Evolutionary conservation across 345 rosid genomes (phyloP).

Genomic region (Gossypium bickii): DNA sequence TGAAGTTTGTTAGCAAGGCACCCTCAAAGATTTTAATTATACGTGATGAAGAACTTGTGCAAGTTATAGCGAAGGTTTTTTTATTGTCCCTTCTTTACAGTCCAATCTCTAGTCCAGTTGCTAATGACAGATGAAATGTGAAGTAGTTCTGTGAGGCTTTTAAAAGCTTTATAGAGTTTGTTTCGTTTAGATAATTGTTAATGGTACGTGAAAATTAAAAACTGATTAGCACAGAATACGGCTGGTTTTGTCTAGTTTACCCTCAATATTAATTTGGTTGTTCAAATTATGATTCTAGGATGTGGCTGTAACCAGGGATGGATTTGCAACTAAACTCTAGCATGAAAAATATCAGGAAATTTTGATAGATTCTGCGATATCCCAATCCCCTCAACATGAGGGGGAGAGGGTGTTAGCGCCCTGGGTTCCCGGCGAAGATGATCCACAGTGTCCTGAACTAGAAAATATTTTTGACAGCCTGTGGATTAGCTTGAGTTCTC

Average conservation of each 20-base stretch:
- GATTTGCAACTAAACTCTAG: conserved; percentile 44
- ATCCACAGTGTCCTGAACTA: conserved; percentile 53
- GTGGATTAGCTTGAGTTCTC: conserved; percentile 50
- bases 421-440: conserved; percentile 82
- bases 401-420: conserved; percentile 67
- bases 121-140: conserved; percentile 9
- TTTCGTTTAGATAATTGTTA: background rate
- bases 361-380: conserved; percentile 75
- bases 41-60: conserved; percentile 81
- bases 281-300: conserved; percentile 42
- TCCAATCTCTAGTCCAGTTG: conserved; percentile 8
- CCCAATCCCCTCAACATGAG: conserved; percentile 51
- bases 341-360: conserved; percentile 18
- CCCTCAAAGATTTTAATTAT: conserved; percentile 61
- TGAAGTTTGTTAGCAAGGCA: conserved; percentile 61
- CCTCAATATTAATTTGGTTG: background rate
- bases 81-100: background rate
- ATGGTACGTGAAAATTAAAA: too few species aligned
- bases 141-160: background rate
- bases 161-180: background rate
- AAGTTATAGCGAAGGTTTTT: conserved; percentile 85
- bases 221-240: background rate
- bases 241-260: background rate
- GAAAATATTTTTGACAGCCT: conserved; percentile 67
- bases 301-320: conserved; percentile 64